Conservation (phyloP, 306 rosid species). For the Trifolium pratense region DNA sequence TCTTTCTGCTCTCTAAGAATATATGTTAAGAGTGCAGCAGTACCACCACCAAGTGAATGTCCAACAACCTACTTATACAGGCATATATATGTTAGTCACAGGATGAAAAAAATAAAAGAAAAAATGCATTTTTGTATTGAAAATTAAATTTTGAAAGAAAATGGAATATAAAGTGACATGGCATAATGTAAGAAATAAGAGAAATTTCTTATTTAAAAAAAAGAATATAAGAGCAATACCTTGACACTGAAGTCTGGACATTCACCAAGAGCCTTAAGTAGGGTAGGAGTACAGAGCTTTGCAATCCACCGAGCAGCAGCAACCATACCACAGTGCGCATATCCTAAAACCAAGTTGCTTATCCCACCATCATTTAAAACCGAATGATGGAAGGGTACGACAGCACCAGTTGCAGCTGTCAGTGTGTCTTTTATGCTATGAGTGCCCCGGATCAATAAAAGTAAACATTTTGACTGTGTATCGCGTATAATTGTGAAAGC, state of each 20-base stretch:
- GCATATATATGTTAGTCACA: background rate
- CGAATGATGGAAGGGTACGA: constrained; percentile 94
- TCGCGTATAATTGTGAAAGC: constrained; percentile 87
- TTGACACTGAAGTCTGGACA: constrained; percentile 77
- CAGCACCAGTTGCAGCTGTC: constrained; percentile 97
- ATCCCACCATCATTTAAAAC: constrained; percentile 94
- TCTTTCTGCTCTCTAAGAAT: constrained; percentile 90
- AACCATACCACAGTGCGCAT: constrained; percentile 99
- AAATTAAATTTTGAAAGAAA: constrained; percentile 10
- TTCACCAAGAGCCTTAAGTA: constrained; percentile 76
- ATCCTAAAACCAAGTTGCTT: constrained; percentile 90
- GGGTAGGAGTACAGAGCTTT: constrained; percentile 83
- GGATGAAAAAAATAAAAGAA: background rate
- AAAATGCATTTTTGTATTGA: constrained; percentile 6
- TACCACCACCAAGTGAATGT: constrained; percentile 98
- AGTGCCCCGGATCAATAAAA: constrained; percentile 92
- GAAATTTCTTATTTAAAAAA: background rate
- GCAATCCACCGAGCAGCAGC: constrained; percentile 99
- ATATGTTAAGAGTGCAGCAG: constrained; percentile 90
- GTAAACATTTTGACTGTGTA: constrained; percentile 76
- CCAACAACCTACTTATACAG: constrained; percentile 69
- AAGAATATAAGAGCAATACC: constrained; percentile 49
- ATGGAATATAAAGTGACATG: constrained; percentile 4
- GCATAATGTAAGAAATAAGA: background rate
- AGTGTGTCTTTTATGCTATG: constrained; percentile 98